phyloP scores from a whole-genome alignment of 2,329 filamentous ascomycete species.

The Venturia oleaginea region DNA sequence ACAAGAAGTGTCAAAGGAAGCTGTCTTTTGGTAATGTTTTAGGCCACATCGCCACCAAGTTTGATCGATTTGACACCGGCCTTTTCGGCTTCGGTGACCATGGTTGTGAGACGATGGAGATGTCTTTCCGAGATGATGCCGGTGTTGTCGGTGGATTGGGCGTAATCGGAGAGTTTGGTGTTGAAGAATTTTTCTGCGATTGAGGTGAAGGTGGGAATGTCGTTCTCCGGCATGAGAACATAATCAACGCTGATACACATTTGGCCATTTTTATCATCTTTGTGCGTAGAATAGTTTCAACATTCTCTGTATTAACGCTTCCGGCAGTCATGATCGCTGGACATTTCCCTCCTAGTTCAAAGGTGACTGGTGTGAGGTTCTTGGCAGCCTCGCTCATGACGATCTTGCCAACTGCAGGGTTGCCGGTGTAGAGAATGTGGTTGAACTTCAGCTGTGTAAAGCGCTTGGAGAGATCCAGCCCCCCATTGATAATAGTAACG shows the following conservation, averaged over 20 bases:
- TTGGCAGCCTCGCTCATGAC: slow-evolving; percentile 32
- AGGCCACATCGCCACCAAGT: slow-evolving; percentile 9
- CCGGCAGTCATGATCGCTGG: slow-evolving; percentile 13
- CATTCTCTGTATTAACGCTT: slow-evolving; percentile 9
- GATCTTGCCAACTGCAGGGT: slow-evolving; percentile 27
- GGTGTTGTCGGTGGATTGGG: slow-evolving; percentile 6
- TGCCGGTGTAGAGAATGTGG: slow-evolving; percentile 34
- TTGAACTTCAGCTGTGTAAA: slow-evolving; percentile 13
- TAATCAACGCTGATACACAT: slow-evolving; percentile 13
- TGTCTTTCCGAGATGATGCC: slow-evolving; percentile 13
- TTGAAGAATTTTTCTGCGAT: slow-evolving; percentile 11
- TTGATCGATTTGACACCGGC: slow-evolving; percentile 12
- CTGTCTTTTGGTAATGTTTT: slow-evolving; percentile 9
- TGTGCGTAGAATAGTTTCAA: slow-evolving; percentile 10
- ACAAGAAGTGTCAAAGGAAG: slow-evolving; percentile 10
- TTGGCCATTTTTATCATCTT: slow-evolving; percentile 13
- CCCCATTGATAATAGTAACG: slow-evolving; percentile 11
- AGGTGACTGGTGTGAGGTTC: slow-evolving; percentile 35
- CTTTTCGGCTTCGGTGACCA: slow-evolving; percentile 10
- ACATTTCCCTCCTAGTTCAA: slow-evolving; percentile 43
- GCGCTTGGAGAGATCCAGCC: slow-evolving; percentile 12
- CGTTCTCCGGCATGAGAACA: slow-evolving; percentile 5
- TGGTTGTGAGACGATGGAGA: slow-evolving; percentile 10
- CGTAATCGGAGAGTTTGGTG: slow-evolving; percentile 10
- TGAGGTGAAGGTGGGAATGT: slow-evolving; percentile 7